Conservation (phyloP, 2,329 filamentous ascomycete species). For the Fusarium goolgardi region DNA sequence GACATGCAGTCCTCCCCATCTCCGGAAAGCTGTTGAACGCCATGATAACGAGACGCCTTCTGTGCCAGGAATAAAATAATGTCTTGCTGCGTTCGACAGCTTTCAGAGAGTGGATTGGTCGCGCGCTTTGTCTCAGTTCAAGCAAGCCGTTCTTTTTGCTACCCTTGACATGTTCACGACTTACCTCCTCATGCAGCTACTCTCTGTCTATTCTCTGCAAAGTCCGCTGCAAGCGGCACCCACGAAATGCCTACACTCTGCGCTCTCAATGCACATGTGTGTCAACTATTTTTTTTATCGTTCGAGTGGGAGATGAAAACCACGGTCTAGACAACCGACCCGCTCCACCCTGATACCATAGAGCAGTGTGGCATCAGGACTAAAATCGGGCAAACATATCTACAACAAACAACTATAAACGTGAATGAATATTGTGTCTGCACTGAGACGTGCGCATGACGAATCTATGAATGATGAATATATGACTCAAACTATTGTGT, state of each 20-base stretch:
- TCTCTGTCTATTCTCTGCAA: neutral
- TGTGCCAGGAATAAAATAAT: neutral
- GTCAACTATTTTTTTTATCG: slow-evolving; percentile 67
- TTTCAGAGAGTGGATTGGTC: neutral
- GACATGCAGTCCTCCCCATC: slow-evolving; percentile 23
- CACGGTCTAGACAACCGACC: slow-evolving; percentile 75
- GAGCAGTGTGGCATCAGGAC: slow-evolving; percentile 69
- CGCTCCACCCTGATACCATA: slow-evolving; percentile 73
- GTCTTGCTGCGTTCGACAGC: slow-evolving; percentile 16
- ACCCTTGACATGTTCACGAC: slow-evolving; percentile 10
- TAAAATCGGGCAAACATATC: slow-evolving; percentile 68
- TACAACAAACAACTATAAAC: neutral
- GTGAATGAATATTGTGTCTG: slow-evolving; percentile 17
- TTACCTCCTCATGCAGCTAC: slow-evolving; percentile 10
- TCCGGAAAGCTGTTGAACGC: slow-evolving; percentile 25
- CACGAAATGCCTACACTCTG: slow-evolving; percentile 73
- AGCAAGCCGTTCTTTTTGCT: slow-evolving; percentile 18
- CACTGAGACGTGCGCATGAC: slow-evolving; percentile 12
- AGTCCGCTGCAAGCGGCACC: slow-evolving; percentile 50
- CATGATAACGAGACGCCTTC: slow-evolving; percentile 16
- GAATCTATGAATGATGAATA: slow-evolving; percentile 11
- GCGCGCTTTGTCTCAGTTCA: slow-evolving; percentile 21
- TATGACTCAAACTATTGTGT: slow-evolving; percentile 1
- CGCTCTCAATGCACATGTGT: slow-evolving; percentile 68
- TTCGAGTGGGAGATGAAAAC: slow-evolving; percentile 72